A percentile compares a stretch with the other conserved stretches of the same genome.
These are phyloP conservation scores for Solanum hybrid DNA, from an alignment of 305 asterid species.

Conservation along the genomic window DNA sequence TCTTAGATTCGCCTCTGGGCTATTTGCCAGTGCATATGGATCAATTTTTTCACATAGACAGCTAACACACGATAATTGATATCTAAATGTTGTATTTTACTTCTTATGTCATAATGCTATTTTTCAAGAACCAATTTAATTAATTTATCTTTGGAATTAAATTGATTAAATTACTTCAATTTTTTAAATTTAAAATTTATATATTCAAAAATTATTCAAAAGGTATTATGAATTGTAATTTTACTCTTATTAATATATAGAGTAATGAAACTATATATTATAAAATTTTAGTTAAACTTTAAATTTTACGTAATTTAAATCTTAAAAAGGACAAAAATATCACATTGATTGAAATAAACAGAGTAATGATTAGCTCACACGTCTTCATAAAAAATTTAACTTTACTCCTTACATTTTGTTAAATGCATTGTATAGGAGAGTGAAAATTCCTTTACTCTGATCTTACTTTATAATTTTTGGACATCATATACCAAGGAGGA, in stretches of 20 bases:
- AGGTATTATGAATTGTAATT: too few relatives aligned
- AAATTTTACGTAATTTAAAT: not conserved
- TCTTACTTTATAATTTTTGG: not conserved
- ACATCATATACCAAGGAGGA: not conserved
- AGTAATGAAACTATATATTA: not conserved
- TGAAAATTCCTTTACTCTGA: not conserved
- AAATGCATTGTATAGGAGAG: not conserved
- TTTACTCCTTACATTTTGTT: not conserved
- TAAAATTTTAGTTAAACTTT: too few relatives aligned
- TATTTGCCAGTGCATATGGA: not conserved
- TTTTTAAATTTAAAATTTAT: too few relatives aligned
- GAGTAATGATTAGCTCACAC: not conserved
- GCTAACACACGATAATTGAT: accelerated
- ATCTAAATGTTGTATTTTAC: not conserved
- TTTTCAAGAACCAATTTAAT: not conserved
- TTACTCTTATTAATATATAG: not conserved
- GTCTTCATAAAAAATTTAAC: not conserved
- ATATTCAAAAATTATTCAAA: too few relatives aligned
- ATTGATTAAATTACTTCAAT: too few relatives aligned
- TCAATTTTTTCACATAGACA: not conserved
- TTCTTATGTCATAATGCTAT: not conserved
- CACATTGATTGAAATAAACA: not conserved
- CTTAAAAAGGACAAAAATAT: too few relatives aligned
- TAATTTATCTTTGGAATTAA: not conserved
- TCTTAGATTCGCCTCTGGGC: too few relatives aligned